Percentiles rank a stretch among this genome's conserved stretches.
phyloP scores from a whole-genome alignment of 108 stramenopile species.

The Cyclostephanos tholiformis region DNA sequence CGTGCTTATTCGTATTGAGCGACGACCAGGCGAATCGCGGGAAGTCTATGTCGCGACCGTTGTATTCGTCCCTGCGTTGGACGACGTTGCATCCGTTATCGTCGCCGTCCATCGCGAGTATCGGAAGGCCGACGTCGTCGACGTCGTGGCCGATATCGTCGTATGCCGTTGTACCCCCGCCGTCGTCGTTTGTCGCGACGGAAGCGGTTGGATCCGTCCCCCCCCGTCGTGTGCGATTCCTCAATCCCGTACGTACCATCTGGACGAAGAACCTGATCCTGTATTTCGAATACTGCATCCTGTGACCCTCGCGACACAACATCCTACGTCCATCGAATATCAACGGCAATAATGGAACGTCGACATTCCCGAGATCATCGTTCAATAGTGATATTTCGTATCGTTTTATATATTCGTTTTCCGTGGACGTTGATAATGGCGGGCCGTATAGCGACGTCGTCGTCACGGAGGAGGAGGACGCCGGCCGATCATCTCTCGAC shows the following conservation, averaged over 20 bases:
- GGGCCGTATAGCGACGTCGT: background rate
- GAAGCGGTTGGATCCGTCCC: no score
- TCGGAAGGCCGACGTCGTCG: background rate
- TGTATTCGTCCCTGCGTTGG: background rate
- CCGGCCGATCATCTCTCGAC: no score
- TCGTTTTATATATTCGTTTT: background rate
- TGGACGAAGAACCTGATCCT: slow-evolving; percentile 7
- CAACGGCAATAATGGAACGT: background rate
- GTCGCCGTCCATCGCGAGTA: slow-evolving; percentile 5
- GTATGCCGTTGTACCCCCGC: no score
- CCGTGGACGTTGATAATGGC: background rate
- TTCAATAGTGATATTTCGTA: background rate
- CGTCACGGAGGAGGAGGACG: background rate
- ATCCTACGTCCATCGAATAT: background rate
- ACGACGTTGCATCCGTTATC: slow-evolving; percentile 17
- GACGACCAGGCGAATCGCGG: slow-evolving; percentile 14
- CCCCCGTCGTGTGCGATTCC: no score
- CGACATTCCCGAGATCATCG: background rate
- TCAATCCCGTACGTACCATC: slow-evolving; percentile 10
- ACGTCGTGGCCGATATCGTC: background rate
- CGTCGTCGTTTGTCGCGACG: background rate
- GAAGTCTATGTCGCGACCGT: background rate
- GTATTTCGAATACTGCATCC: background rate
- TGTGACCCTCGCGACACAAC: background rate
- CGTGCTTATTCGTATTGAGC: background rate